Evolutionary conservation across 768 basidiomycete species (phyloP).

Genomic region (Tulasnella calospora): DNA sequence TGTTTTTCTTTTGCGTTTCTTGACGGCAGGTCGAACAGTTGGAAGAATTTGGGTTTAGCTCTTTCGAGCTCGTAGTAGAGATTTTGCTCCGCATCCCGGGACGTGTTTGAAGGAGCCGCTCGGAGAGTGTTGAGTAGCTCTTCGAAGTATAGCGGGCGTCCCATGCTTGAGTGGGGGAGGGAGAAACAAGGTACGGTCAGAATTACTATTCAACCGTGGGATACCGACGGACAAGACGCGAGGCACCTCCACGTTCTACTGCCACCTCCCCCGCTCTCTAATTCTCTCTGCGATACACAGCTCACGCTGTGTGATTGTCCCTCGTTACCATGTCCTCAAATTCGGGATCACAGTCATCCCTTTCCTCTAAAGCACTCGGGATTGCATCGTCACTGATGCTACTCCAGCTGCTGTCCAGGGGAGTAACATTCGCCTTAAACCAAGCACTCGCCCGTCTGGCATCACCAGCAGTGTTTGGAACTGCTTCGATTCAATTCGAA

Average conservation of each 20-base stretch:
- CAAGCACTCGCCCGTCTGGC: constrained; percentile 79
- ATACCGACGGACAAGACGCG: neutral
- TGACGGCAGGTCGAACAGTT: constrained; percentile 61
- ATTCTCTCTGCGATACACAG: neutral
- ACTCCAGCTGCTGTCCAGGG: constrained; percentile 77
- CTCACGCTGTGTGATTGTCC: neutral
- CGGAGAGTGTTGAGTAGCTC: constrained; percentile 16
- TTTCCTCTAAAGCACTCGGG: constrained; percentile 44
- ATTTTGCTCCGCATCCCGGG: constrained; percentile 28
- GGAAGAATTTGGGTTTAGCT: constrained; percentile 48
- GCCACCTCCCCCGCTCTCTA: neutral
- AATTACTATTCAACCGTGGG: constrained; percentile 10
- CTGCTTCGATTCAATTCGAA: constrained; percentile 91
- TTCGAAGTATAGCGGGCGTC: constrained; percentile 22
- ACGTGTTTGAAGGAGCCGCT: constrained; percentile 14
- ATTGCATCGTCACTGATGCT: constrained; percentile 66
- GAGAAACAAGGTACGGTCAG: constrained; percentile 11
- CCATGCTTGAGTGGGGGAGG: constrained; percentile 14
- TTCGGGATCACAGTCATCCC: constrained; percentile 1
- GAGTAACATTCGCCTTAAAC: constrained; percentile 84
- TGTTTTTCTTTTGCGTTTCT: constrained; percentile 59
- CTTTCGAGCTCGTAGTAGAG: constrained; percentile 33
- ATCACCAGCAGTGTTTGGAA: constrained; percentile 75
- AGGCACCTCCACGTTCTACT: neutral
- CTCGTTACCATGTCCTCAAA: neutral